Percentiles rank a stretch among this genome's conserved stretches.
Evolutionary conservation across 2,329 filamentous ascomycete genomes (phyloP).

Genomic region (Pseudogymnoascus destructans): DNA sequence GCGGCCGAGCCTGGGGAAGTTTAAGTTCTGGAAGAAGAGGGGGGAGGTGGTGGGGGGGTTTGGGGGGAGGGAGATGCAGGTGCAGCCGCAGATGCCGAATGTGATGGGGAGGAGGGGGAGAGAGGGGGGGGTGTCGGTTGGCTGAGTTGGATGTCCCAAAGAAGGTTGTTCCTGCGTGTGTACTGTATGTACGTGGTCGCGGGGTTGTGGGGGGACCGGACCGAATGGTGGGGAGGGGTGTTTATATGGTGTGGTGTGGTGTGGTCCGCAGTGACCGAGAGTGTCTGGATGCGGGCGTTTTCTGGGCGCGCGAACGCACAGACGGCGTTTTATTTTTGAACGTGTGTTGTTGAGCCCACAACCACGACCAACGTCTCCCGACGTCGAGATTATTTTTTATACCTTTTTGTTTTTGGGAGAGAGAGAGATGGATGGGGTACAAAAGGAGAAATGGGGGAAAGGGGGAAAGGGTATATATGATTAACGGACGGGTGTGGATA

Average conservation of each 20-base stretch:
- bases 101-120: slow-evolving; percentile 5
- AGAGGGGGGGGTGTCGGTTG: not conserved
- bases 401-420: not conserved
- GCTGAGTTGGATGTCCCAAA: not conserved
- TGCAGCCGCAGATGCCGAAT: not conserved
- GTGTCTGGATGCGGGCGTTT: not conserved
- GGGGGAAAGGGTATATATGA: not conserved
- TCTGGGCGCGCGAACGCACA: not conserved
- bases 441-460: not conserved
- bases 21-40: not conserved
- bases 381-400: not conserved
- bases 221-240: not conserved
- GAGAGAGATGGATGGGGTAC: not conserved
- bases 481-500: slow-evolving; percentile 1
- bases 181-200: not conserved
- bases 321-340: not conserved
- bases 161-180: not conserved
- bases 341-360: not conserved
- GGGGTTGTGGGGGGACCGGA: not conserved
- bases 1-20: not conserved
- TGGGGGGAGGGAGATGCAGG: not conserved
- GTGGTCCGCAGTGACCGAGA: not conserved
- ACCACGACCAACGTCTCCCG: not conserved
- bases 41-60: not conserved
- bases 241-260: not conserved